Conservation (phyloP, 495 filamentous ascomycete genomes). For the Endocarpon pusillum region DNA sequence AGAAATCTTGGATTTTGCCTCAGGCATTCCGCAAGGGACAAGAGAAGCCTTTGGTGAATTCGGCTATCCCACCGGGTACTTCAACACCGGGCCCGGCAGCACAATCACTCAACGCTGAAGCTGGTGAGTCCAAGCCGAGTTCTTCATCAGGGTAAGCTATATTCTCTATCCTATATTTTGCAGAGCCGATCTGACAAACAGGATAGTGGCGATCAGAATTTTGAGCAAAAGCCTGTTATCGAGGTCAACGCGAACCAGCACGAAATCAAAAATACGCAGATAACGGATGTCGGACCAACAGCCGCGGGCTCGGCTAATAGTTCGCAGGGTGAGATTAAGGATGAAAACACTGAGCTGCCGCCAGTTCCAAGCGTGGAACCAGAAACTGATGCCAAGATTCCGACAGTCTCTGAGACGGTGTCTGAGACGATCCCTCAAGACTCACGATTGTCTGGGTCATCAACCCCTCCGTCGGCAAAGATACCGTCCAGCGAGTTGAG, state of each 20-base stretch:
- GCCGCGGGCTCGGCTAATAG: conserved; percentile 5
- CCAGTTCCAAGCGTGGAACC: conserved; percentile 2
- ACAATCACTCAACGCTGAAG: conserved; percentile 28
- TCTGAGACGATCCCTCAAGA: too few relatives aligned
- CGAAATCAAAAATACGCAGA: conserved; percentile 55
- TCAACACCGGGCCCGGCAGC: conserved; percentile 7
- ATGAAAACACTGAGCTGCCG: conserved; percentile 11
- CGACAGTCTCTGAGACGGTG: conserved; percentile 5
- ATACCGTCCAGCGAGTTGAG: too few relatives aligned
- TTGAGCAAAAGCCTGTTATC: too few relatives aligned
- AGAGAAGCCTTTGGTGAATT: too few relatives aligned
- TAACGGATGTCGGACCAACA: conserved; percentile 18
- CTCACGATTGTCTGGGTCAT: too few relatives aligned
- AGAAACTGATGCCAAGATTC: conserved; percentile 5
- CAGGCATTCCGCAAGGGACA: conserved; percentile 43
- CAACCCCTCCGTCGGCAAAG: too few relatives aligned
- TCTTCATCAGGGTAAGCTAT: conserved; percentile 11
- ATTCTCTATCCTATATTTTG: too few relatives aligned
- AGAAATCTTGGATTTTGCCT: conserved; percentile 70
- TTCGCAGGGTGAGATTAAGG: conserved; percentile 1
- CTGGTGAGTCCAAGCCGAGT: conserved; percentile 29
- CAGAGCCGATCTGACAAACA: too few relatives aligned
- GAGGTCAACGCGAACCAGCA: too few relatives aligned
- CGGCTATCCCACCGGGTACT: background rate
- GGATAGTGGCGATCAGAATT: too few relatives aligned